These are phyloP conservation scores for California macrophylla DNA, from an alignment of 441 rosid species.

Conservation along the genomic window DNA sequence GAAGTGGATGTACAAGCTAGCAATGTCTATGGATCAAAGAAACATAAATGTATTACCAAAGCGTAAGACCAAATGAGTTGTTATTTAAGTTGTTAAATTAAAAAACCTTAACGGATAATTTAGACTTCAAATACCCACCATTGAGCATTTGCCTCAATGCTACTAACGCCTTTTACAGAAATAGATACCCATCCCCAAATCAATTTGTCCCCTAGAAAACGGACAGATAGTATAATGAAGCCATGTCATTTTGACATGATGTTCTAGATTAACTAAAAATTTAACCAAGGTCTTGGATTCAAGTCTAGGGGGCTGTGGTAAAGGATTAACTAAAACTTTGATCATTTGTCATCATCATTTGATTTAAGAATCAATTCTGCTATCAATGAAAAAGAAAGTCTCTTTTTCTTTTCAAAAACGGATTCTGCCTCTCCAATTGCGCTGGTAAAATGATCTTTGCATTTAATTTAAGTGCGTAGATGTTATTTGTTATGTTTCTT, in stretches of 20 bases:
- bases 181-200: background rate
- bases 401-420: too few species aligned
- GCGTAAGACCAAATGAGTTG: background rate
- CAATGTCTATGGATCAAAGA: background rate
- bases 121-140: background rate
- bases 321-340: too few species aligned
- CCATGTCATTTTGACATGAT: background rate
- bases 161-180: background rate
- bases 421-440: background rate
- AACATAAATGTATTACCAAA: background rate
- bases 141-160: background rate
- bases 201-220: background rate
- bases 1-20: background rate
- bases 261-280: background rate
- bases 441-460: background rate
- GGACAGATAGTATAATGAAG: background rate
- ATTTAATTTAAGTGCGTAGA: background rate
- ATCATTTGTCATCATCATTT: slow-evolving; percentile 1
- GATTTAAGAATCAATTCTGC: background rate
- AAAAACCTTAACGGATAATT: background rate
- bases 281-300: too few species aligned
- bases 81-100: background rate
- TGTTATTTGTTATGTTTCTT: slow-evolving; percentile 8
- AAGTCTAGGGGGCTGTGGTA: too few species aligned
- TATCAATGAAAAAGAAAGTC: background rate